Evolutionary conservation across 169 alveolate genomes (phyloP), one percentile per base, ranked within the genome.

Genomic region (Cryptosporidium ubiquitum): DNA sequence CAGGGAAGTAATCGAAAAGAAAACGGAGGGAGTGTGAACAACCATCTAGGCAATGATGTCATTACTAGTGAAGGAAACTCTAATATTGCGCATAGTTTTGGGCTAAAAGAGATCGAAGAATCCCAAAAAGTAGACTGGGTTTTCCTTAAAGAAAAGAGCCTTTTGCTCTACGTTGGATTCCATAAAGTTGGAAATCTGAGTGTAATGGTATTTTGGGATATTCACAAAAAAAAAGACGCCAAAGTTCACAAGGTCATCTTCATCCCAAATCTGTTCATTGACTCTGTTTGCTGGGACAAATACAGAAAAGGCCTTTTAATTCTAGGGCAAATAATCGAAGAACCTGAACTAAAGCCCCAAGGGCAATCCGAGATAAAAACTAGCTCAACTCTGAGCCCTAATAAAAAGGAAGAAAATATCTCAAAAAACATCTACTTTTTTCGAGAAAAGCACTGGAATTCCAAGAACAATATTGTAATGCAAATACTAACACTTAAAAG

Each of bases 221-320:
- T 60, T 14, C 51, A 20, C 20, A 37, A 71, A 29, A 71, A 71
- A 52, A 35, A 33, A 64, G 49, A 71, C 16, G 61, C 85, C 23
- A 71, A 47, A 31, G 52, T 71, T n/a, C 69, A 31, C 66, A 26
- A 33, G 51, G 29, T 71, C 35, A 29, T 71, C 23, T 55, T 31
- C 69, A 20, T 71, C 3, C 69, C 85, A 2, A 55, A 35, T 33
- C 10, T 51, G 14, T 16, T 20, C 14, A 33, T 51, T 23, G 52
- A 71, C 44, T 42, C 37, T 3, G 42, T 52, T 2, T 42, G 68
- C 40, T 71, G 85, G 85, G 85, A 71, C 23, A 29, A 51, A 5
- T 71, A 51, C 33, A 71, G 85, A 52, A 52, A 52, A 16, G 85
- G 85, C 33, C 37, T 71, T 47, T 23, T 71, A 14, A 64, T 64